phyloP scores from a whole-genome alignment of 805 yeast species.

The Hanseniaspora thailandica region DNA sequence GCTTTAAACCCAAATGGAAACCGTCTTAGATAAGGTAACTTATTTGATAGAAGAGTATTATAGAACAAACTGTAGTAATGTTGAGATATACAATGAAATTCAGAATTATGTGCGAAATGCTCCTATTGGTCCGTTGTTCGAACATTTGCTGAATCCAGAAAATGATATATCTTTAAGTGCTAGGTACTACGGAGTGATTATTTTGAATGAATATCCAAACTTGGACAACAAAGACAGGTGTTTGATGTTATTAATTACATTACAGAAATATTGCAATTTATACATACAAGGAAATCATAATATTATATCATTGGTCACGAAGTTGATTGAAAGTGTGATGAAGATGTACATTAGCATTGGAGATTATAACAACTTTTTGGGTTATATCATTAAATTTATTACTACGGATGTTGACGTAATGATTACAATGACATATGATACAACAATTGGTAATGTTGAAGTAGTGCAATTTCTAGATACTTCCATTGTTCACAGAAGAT shows the following conservation, averaged over 20 bases:
- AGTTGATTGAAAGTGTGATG: background rate
- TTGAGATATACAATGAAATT: background rate
- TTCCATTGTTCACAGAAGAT: background rate
- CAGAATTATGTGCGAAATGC: background rate
- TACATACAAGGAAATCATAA: background rate
- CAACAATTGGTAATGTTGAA: too few relatives aligned
- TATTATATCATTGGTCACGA: background rate
- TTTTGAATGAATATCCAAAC: background rate
- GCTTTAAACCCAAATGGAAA: background rate
- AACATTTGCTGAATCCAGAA: background rate
- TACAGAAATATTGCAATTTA: background rate
- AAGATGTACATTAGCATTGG: background rate
- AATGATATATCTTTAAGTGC: background rate
- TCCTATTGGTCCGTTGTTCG: background rate
- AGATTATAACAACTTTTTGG: background rate
- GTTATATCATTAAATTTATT: background rate
- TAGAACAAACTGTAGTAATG: background rate
- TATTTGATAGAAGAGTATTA: background rate
- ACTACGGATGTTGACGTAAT: background rate
- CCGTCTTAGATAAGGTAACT: background rate
- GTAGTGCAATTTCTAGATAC: background rate
- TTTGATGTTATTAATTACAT: background rate
- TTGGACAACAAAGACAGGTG: background rate
- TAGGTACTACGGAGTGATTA: background rate
- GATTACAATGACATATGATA: too few relatives aligned